Conservation (phyloP, 495 filamentous ascomycete species). For the Aspergillus baeticus region DNA sequence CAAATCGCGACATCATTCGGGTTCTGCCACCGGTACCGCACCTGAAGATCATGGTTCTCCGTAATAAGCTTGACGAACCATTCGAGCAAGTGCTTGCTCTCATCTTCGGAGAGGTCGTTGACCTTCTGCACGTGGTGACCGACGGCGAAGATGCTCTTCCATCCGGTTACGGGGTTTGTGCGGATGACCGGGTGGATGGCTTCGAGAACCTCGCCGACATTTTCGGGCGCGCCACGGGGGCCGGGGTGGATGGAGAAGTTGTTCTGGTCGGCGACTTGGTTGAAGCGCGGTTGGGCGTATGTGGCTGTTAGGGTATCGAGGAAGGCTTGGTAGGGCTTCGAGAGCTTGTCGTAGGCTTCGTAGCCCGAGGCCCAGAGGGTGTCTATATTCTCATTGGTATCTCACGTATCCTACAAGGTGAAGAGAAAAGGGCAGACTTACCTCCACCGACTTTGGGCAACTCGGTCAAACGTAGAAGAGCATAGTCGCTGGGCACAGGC, state of each 20-base stretch:
- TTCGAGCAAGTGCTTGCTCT: conserved; percentile 41
- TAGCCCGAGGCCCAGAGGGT: conserved; percentile 73
- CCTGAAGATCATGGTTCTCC: conserved; percentile 72
- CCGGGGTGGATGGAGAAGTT: conserved; percentile 50
- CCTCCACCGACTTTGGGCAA: conserved; percentile 70
- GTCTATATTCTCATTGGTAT: conserved; percentile 24
- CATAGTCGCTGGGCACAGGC: conserved; percentile 66
- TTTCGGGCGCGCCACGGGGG: conserved; percentile 60
- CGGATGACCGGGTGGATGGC: conserved; percentile 65
- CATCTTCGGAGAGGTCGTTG: conserved; percentile 28
- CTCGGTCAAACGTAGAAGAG: conserved; percentile 59
- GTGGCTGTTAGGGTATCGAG: conserved; percentile 63
- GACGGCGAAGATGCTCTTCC: conserved; percentile 69
- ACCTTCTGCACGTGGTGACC: conserved; percentile 19
- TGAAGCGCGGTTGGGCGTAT: conserved; percentile 32
- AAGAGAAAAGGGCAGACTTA: conserved; percentile 23
- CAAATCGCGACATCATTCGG: conserved; percentile 67
- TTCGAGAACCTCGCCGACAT: conserved; percentile 53
- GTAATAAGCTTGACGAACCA: conserved; percentile 55
- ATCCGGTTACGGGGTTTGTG: conserved; percentile 74
- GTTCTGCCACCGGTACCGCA: conserved; percentile 58
- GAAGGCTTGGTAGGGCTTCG: conserved; percentile 56
- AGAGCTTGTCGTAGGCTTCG: conserved; percentile 71
- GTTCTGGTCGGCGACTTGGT: conserved; percentile 9
- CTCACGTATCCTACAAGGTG: too few species aligned